Percentiles rank a stretch among this genome's conserved stretches.
These are phyloP conservation scores for Pneumocystis murina DNA, from an alignment of 1,139 yeast species.

Conservation along the genomic window DNA sequence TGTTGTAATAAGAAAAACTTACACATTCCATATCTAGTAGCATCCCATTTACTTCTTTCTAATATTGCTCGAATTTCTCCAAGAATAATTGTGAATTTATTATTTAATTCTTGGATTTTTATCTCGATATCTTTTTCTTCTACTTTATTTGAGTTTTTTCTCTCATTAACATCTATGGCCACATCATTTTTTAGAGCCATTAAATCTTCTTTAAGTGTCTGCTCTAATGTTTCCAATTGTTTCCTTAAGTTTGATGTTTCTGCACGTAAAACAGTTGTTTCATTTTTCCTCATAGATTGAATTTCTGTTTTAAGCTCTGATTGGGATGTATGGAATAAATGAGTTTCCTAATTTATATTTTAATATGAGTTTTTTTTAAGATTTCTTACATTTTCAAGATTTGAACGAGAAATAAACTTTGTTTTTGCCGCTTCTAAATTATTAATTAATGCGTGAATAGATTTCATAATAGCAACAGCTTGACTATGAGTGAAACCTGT, in stretches of 20 bases:
- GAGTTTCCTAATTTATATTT: constrained; percentile 21
- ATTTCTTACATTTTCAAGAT: constrained; percentile 14
- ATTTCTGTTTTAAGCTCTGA: constrained; percentile 74
- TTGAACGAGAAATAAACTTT: constrained; percentile 14
- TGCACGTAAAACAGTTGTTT: constrained; percentile 52
- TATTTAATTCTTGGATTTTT: constrained; percentile 68
- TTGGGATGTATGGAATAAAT: constrained; percentile 83
- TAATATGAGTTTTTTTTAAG: not conserved
- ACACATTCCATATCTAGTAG: not conserved
- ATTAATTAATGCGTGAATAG: constrained; percentile 24
- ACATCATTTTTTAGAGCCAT: constrained; percentile 57
- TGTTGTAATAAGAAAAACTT: not conserved
- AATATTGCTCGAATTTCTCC: constrained; percentile 9
- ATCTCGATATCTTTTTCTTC: constrained; percentile 56
- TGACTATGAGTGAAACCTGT: constrained; percentile 30
- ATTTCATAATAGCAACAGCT: constrained; percentile 27
- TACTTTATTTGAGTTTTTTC: constrained; percentile 69
- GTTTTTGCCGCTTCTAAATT: constrained; percentile 27
- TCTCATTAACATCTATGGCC: constrained; percentile 73
- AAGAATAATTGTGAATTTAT: constrained; percentile 52
- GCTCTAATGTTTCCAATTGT: constrained; percentile 54
- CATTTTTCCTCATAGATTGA: constrained; percentile 54
- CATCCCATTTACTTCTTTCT: constrained; percentile 9
- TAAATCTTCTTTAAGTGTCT: constrained; percentile 59
- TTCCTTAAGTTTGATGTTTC: constrained; percentile 58